Evolutionary conservation across 192 early-diverging fungal species (phyloP), one percentile per base, ranked within the genome.

Genomic region (Linnemannia hyalina): DNA sequence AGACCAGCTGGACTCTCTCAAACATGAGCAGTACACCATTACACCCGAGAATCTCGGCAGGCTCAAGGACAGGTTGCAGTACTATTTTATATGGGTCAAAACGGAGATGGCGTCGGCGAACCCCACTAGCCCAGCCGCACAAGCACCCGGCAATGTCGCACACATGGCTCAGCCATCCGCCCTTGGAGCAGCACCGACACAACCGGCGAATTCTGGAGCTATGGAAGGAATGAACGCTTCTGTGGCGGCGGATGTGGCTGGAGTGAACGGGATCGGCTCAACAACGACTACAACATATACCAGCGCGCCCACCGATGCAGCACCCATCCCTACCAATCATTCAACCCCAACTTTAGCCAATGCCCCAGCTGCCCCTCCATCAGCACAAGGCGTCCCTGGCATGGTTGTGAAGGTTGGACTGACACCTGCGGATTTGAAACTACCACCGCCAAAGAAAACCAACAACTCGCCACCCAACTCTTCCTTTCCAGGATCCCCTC

Each of bases 51-150:
- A 89, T 46, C 78, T 92, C 22, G 76, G 73, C 20, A 92, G 90
- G 75, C 42, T 92, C 26, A 86, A 80, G 63, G 91, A 92, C 1
- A 90, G 90, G 44, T 85, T 92, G 60, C 86, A 79, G 46, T 74
- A 83, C 2, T 92, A 90, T 44, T 92, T 90, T 73, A 22, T 83
- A 15, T 92, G 88, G 87, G 88, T 92, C 11, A 87, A 88, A 73
- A 77, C 85, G 38, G 82, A 88, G 42, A 74, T 79, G 72, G 41
- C 68, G 32, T 26, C 63, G 15, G 49, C 44, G 4, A 79, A 52
- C 29, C 13, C 44, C 54, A 18, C 49, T 7, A 47, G 23, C 22
- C 68, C 38, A 35, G 74, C 5, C 23, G 75, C 32, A 10, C 38
- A 70, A 60, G 69, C 55, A n/a, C 16, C 55, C 6, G 55, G 52